These are phyloP conservation scores for Pseudogymnoascus sp. DNA, from an alignment of 2,329 filamentous ascomycete genomes.

Conservation along the genomic window DNA sequence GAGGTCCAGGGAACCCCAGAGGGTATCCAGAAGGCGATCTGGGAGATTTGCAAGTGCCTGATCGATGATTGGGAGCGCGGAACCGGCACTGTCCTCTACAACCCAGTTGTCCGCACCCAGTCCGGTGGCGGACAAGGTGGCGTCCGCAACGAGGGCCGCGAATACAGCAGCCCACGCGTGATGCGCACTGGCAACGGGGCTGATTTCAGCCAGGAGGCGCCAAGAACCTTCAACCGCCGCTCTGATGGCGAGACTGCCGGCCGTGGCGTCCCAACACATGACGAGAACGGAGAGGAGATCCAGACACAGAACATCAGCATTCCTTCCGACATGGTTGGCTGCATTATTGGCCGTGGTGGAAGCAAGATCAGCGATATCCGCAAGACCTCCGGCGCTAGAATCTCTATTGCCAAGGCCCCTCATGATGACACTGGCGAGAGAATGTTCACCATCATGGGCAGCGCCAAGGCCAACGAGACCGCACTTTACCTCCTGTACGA, in stretches of 20 bases:
- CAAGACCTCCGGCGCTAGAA: constrained; percentile 90
- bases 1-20: constrained; percentile 93
- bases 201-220: constrained; percentile 82
- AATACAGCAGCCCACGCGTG: constrained; percentile 59
- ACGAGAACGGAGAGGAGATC: constrained; percentile 94
- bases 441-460: constrained; percentile 99
- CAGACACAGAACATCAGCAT: constrained; percentile 99
- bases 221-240: constrained; percentile 64
- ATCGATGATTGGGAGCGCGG: constrained; percentile 97
- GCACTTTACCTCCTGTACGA: constrained; percentile 95
- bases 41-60: constrained; percentile 98
- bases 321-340: constrained; percentile 98
- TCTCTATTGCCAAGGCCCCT: constrained; percentile 86
- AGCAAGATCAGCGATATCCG: constrained; percentile 99
- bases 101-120: constrained; percentile 85
- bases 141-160: constrained; percentile 36
- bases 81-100: constrained; percentile 94
- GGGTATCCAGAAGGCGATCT: constrained; percentile 89
- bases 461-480: constrained; percentile 86
- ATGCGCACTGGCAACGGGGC: constrained; percentile 95
- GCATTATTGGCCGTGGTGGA: constrained; percentile 91
- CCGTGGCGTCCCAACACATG: constrained; percentile 77
- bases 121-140: constrained; percentile 39
- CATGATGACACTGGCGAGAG: constrained; percentile 97
- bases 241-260: constrained; percentile 74